Conservation (phyloP, 2,329 filamentous ascomycete genomes). For the Ilyonectria sp. region DNA sequence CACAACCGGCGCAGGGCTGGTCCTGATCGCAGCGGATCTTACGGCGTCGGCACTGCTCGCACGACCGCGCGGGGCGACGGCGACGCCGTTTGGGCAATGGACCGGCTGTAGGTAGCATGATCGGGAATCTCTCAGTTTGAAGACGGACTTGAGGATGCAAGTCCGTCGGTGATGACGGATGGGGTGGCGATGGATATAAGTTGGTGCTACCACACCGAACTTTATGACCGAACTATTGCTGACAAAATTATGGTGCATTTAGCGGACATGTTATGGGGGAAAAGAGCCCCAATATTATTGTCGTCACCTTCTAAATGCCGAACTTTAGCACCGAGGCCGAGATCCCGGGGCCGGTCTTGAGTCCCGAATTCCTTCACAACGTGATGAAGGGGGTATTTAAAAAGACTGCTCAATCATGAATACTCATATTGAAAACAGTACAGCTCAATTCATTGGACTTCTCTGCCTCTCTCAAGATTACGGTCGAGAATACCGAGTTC, state of each 20-base stretch:
- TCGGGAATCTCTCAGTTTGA: neutral
- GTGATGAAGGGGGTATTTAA: neutral
- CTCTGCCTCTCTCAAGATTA: neutral
- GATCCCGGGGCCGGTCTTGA: conserved; percentile 20
- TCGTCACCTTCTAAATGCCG: conserved; percentile 6
- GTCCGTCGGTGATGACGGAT: conserved; percentile 7
- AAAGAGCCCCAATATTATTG: conserved; percentile 4
- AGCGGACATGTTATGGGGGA: neutral
- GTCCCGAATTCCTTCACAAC: neutral
- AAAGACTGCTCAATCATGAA: neutral
- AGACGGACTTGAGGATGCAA: conserved; percentile 13
- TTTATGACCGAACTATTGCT: conserved; percentile 37
- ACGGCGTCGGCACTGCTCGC: conserved; percentile 47
- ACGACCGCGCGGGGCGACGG: conserved; percentile 44
- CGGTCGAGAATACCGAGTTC: neutral
- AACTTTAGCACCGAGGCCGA: conserved; percentile 32
- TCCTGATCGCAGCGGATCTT: conserved; percentile 44
- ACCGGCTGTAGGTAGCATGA: conserved; percentile 27
- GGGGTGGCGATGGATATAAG: conserved; percentile 31
- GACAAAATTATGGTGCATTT: neutral
- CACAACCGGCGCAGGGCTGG: conserved; percentile 44
- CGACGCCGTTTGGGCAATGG: conserved; percentile 42
- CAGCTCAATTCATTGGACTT: neutral
- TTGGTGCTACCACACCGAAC: conserved; percentile 32
- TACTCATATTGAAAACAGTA: neutral